A percentile compares a stretch with the other conserved stretches of the same genome.
Evolutionary conservation across 2,329 filamentous ascomycete species (phyloP).

Genomic region (Stagonosporopsis tanaceti): DNA sequence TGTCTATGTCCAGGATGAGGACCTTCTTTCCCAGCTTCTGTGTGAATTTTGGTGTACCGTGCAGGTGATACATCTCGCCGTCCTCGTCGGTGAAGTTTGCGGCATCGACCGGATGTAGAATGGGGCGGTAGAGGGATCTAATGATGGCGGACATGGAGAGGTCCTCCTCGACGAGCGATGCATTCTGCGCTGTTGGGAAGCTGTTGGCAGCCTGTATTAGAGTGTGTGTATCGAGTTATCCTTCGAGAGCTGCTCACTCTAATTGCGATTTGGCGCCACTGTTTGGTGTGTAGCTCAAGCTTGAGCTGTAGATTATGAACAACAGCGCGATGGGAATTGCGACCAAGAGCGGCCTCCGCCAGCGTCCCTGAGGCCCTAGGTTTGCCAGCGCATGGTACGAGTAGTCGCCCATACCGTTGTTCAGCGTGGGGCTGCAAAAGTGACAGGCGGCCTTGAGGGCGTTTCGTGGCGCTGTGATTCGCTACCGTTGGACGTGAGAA

Average conservation of each 20-base stretch:
- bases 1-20: conserved; percentile 50
- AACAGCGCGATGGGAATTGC: conserved; percentile 42
- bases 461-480: conserved; percentile 8
- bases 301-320: conserved; percentile 43
- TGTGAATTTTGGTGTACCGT: conserved; percentile 43
- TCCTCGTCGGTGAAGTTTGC: conserved; percentile 51
- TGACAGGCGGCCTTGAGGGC: neutral
- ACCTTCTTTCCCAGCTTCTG: conserved; percentile 49
- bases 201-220: conserved; percentile 22
- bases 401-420: conserved; percentile 32
- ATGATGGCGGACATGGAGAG: conserved; percentile 48
- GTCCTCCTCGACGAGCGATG: conserved; percentile 38
- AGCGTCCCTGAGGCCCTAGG: conserved; percentile 46
- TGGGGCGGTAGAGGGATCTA: conserved; percentile 48
- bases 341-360: conserved; percentile 45
- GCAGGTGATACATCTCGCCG: conserved; percentile 43
- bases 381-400: conserved; percentile 42
- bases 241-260: conserved; percentile 28
- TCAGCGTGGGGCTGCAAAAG: conserved; percentile 8
- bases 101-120: conserved; percentile 46
- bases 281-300: conserved; percentile 33
- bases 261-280: conserved; percentile 24
- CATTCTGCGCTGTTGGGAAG: conserved; percentile 36
- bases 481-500: conserved; percentile 6
- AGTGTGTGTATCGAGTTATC: neutral